Evolutionary conservation across 1,284 basidiomycete species (phyloP).

Genomic region (Moesziomyces aphidis): DNA sequence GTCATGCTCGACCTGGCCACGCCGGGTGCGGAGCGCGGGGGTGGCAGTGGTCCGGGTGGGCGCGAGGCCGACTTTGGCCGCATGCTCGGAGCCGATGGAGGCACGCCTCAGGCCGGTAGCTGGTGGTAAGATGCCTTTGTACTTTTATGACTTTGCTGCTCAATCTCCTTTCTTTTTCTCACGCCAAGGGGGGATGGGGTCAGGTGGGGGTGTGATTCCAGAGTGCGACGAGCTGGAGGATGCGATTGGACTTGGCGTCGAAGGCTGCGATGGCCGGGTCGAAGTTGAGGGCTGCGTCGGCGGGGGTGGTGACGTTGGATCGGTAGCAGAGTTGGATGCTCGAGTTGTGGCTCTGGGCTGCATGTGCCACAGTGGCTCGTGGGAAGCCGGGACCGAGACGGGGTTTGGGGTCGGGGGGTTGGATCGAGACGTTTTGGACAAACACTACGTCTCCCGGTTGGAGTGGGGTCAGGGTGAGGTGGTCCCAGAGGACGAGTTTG

Average conservation of each 20-base stretch:
- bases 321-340: slow-evolving; percentile 29
- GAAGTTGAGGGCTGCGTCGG: slow-evolving; percentile 18
- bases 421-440: slow-evolving; percentile 13
- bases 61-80: slow-evolving; percentile 1
- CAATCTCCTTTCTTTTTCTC: no score
- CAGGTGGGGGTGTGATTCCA: not conserved
- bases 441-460: slow-evolving; percentile 26
- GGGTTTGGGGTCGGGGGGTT: not conserved
- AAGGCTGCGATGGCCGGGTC: slow-evolving; percentile 18
- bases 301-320: not conserved
- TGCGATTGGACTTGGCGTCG: slow-evolving; percentile 14
- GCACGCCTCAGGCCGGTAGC: slow-evolving; percentile 37
- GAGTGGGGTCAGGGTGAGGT: slow-evolving; percentile 5
- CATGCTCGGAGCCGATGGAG: slow-evolving; percentile 13
- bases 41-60: not conserved
- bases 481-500: slow-evolving; percentile 27
- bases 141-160: no score
- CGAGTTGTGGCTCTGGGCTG: not conserved
- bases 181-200: not conserved
- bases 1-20: slow-evolving; percentile 17
- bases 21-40: not conserved
- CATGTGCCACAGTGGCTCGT: slow-evolving; percentile 2
- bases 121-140: slow-evolving; percentile 24
- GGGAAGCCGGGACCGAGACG: slow-evolving; percentile 22
- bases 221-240: slow-evolving; percentile 4